phyloP scores from a whole-genome alignment of 208 protist species.

The Jaenimonas drosophilae region DNA sequence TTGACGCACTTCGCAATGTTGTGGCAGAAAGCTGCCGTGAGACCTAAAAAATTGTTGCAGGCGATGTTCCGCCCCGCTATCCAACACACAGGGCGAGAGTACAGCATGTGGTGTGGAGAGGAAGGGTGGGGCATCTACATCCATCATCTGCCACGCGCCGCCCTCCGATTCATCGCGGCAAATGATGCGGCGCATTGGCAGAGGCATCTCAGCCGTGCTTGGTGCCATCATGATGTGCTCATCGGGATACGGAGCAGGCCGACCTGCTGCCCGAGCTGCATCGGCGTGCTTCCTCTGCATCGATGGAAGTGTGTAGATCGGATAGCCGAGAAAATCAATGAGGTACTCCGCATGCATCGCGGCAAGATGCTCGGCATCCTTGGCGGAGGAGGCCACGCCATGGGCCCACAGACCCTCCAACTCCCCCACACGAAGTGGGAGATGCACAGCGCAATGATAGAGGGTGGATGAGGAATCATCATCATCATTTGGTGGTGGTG shows the following conservation, averaged over 20 bases:
- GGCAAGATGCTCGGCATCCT: conserved; percentile 69
- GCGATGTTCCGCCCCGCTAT: conserved; percentile 26
- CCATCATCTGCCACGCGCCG: conserved; percentile 70
- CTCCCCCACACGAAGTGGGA: background rate
- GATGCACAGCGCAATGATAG: background rate
- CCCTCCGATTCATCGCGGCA: conserved; percentile 65
- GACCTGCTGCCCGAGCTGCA: conserved; percentile 54
- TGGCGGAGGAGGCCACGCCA: conserved; percentile 51
- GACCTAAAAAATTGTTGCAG: conserved; percentile 37
- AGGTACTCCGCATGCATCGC: conserved; percentile 83
- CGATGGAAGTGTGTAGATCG: conserved; percentile 78
- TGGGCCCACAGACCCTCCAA: conserved; percentile 57
- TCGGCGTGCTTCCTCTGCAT: conserved; percentile 79
- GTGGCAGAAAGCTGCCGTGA: conserved; percentile 27
- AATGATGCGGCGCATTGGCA: conserved; percentile 46
- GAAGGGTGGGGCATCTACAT: conserved; percentile 7
- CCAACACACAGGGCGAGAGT: conserved; percentile 56
- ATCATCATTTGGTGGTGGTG: no score
- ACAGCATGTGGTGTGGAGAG: conserved; percentile 12
- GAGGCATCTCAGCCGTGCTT: conserved; percentile 21
- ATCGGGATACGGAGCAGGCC: conserved; percentile 64
- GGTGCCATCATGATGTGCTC: conserved; percentile 1
- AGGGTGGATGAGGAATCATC: conserved; percentile 6
- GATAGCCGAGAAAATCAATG: conserved; percentile 77
- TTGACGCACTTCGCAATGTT: conserved; percentile 16